Conservation (phyloP, 148 eudicot species). For the Amaranthus palmeri region DNA sequence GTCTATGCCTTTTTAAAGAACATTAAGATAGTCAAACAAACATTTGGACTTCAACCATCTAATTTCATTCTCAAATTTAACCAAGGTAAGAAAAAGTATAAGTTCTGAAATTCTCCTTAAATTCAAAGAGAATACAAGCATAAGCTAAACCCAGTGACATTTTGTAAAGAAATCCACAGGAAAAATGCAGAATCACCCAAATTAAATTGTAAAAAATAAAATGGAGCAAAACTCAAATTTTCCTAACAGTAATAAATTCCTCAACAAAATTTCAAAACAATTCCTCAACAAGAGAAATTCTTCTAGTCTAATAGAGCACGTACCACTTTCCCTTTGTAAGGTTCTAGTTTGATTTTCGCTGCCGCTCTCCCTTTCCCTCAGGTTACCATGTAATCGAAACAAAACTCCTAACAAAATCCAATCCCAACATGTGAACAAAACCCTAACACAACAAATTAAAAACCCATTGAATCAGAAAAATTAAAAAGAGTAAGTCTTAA, state of each 20-base stretch:
- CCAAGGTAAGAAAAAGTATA: background rate
- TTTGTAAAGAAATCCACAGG: background rate
- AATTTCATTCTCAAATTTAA: background rate
- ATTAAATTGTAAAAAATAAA: background rate
- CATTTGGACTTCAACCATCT: conserved; percentile 1
- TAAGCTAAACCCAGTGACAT: background rate
- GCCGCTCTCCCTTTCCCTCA: too few species aligned
- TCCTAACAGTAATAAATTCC: too few species aligned
- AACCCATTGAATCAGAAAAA: background rate
- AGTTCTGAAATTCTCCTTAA: background rate
- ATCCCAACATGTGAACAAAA: background rate
- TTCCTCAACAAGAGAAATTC: too few species aligned
- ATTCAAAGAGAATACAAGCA: background rate
- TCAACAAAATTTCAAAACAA: too few species aligned
- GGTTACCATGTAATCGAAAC: too few species aligned
- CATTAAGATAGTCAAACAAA: background rate
- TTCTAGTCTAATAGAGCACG: too few species aligned
- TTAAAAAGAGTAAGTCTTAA: background rate
- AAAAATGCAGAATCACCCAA: conserved; percentile 4
- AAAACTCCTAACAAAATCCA: background rate
- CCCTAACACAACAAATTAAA: background rate
- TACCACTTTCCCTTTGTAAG: too few species aligned
- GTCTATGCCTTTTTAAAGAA: background rate
- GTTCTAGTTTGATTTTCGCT: too few species aligned
- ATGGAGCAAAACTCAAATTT: background rate